These are phyloP conservation scores for Elasticomyces elasticus DNA, from an alignment of 495 filamentous ascomycete species.

Conservation along the genomic window DNA sequence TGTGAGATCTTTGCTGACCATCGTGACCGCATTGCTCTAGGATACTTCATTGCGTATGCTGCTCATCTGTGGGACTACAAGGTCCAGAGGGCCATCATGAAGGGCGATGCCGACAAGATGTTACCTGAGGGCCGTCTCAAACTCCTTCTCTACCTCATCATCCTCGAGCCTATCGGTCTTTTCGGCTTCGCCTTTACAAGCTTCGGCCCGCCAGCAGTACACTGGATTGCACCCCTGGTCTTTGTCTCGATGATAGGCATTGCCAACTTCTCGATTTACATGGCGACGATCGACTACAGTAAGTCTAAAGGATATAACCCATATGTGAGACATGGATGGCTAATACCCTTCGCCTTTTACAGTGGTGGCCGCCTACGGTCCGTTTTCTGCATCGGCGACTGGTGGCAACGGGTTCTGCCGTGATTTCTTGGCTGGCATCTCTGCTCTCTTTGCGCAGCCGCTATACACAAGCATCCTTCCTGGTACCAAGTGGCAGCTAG, in stretches of 20 bases:
- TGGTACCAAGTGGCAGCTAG: constrained; percentile 55
- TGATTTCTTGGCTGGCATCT: constrained; percentile 72
- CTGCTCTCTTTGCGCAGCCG: constrained; percentile 62
- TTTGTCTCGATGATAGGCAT: constrained; percentile 55
- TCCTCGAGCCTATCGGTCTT: constrained; percentile 55
- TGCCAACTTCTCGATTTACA: constrained; percentile 60
- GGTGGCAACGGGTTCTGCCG: constrained; percentile 67
- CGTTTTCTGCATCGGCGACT: constrained; percentile 67
- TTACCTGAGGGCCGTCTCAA: constrained; percentile 48
- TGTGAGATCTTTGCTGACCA: background rate
- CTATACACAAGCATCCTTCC: constrained; percentile 40
- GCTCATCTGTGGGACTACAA: constrained; percentile 53
- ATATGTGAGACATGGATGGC: constrained; percentile 19
- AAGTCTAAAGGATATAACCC: no score
- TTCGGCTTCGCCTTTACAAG: constrained; percentile 58
- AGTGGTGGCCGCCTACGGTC: constrained; percentile 61
- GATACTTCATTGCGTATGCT: constrained; percentile 53
- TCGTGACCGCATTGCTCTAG: constrained; percentile 40
- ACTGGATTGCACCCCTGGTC: constrained; percentile 58
- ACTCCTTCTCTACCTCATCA: constrained; percentile 50
- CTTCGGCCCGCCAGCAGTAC: constrained; percentile 40
- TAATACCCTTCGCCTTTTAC: constrained; percentile 61
- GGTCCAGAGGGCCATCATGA: constrained; percentile 42
- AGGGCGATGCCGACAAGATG: constrained; percentile 44
- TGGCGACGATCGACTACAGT: constrained; percentile 63